A percentile compares a stretch with the other conserved stretches of the same genome.
Evolutionary conservation across 768 basidiomycete species (phyloP).

Genomic region (Pisolithus orientalis): DNA sequence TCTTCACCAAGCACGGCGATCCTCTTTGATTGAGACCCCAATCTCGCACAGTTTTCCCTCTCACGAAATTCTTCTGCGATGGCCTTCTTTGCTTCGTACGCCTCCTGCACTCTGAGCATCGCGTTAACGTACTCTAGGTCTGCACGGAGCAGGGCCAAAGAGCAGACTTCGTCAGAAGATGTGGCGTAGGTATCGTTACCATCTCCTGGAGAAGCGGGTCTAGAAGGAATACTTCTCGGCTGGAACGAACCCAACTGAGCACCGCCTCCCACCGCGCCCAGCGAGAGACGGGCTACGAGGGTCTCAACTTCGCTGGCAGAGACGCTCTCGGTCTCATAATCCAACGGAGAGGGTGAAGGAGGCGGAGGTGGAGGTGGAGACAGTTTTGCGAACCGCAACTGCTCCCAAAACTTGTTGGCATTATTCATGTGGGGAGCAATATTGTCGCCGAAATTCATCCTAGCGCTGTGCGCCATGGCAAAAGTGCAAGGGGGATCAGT

Average conservation of each 20-base stretch:
- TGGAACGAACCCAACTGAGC: neutral
- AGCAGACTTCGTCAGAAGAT: neutral
- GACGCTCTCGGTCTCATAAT: neutral
- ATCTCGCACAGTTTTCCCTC: neutral
- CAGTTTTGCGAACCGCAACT: neutral
- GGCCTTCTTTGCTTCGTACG: neutral
- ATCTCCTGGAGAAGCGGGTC: neutral
- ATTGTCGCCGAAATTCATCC: neutral
- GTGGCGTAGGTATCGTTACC: too few relatives aligned
- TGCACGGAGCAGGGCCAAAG: neutral
- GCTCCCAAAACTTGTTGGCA: too few relatives aligned
- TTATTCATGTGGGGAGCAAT: neutral
- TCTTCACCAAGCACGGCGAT: neutral
- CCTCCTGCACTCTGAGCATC: neutral
- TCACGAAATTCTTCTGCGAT: neutral
- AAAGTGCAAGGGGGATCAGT: neutral
- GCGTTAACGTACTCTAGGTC: neutral
- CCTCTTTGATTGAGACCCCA: neutral
- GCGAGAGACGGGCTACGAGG: neutral
- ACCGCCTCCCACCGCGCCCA: neutral
- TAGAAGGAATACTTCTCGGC: neutral
- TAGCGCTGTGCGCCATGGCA: neutral
- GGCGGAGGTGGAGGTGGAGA: neutral
- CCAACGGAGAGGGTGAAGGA: neutral
- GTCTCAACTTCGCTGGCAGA: neutral